A percentile compares a stretch with the other conserved stretches of the same genome.
Evolutionary conservation across 176 grass and related monocot genomes (phyloP).

Genomic region (Puya raimondii): DNA sequence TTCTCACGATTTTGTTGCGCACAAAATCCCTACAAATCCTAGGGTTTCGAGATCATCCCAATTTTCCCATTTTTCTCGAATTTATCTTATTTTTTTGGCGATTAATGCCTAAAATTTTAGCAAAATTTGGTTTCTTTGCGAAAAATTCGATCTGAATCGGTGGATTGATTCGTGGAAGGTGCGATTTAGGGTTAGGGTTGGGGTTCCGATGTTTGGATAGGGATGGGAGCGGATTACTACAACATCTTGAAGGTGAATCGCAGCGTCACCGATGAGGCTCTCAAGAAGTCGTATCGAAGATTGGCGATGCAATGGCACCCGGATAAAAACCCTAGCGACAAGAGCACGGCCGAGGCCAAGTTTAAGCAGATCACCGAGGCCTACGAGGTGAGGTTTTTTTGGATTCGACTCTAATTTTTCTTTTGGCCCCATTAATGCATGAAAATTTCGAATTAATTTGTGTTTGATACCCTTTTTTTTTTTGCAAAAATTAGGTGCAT

Average conservation of each 20-base stretch:
- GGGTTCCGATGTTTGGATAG: conserved; percentile 6
- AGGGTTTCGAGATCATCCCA: too few relatives aligned
- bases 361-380: conserved; percentile 93
- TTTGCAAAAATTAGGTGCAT: background rate
- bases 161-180: background rate
- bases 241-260: conserved; percentile 82
- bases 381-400: conserved; percentile 55
- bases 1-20: background rate
- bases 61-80: too few relatives aligned
- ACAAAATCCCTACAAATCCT: background rate
- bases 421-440: background rate
- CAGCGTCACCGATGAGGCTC: conserved; percentile 65
- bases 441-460: background rate
- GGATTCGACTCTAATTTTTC: background rate
- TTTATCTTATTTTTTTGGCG: background rate
- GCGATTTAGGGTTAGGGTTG: conserved; percentile 2
- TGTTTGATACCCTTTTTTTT: background rate
- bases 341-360: conserved; percentile 70
- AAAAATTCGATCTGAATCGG: background rate
- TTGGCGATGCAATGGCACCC: conserved; percentile 86
- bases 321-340: conserved; percentile 73
- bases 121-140: background rate
- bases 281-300: conserved; percentile 75
- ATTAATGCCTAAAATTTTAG: background rate
- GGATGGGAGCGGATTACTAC: conserved; percentile 84